These are phyloP conservation scores for Peronospora tabacina DNA, from an alignment of 352 stramenopile species.

Conservation along the genomic window DNA sequence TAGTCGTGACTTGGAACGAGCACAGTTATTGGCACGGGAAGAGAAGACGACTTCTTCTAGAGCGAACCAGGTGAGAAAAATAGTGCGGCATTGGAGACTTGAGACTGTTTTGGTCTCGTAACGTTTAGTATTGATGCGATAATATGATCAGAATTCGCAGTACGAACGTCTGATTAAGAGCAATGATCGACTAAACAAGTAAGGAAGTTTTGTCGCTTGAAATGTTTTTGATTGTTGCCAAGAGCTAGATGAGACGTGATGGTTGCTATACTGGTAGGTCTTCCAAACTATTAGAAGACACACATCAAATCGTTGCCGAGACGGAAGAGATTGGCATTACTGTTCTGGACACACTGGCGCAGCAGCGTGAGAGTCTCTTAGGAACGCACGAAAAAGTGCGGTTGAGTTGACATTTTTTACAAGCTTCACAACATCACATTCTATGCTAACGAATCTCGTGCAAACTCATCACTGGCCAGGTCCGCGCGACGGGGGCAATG, in stretches of 20 bases:
- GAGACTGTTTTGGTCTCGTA: too few relatives aligned
- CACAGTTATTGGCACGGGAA: constrained; percentile 58
- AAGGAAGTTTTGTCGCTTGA: not conserved
- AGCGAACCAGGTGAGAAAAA: constrained; percentile 24
- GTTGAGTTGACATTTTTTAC: not conserved
- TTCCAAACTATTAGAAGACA: constrained; percentile 51
- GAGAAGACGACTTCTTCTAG: constrained; percentile 23
- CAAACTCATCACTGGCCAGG: constrained; percentile 20
- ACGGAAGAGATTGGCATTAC: constrained; percentile 65
- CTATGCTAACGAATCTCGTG: not conserved
- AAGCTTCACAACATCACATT: not conserved
- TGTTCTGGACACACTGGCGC: constrained; percentile 58
- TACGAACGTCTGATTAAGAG: constrained; percentile 63
- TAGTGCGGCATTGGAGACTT: too few relatives aligned
- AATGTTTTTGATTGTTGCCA: not conserved
- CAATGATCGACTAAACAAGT: constrained; percentile 59
- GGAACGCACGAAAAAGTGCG: constrained; percentile 59
- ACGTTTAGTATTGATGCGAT: not conserved
- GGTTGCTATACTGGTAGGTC: constrained; percentile 29
- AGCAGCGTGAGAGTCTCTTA: constrained; percentile 64
- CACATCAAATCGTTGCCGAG: constrained; percentile 55
- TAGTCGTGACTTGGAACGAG: constrained; percentile 57
- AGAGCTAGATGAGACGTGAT: too few relatives aligned
- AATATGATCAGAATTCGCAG: constrained; percentile 36
- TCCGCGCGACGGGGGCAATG: constrained; percentile 63